Percentiles rank a stretch among this genome's conserved stretches.
phyloP scores from a whole-genome alignment of 495 filamentous ascomycete genomes.

The Pyronema omphalodes region DNA sequence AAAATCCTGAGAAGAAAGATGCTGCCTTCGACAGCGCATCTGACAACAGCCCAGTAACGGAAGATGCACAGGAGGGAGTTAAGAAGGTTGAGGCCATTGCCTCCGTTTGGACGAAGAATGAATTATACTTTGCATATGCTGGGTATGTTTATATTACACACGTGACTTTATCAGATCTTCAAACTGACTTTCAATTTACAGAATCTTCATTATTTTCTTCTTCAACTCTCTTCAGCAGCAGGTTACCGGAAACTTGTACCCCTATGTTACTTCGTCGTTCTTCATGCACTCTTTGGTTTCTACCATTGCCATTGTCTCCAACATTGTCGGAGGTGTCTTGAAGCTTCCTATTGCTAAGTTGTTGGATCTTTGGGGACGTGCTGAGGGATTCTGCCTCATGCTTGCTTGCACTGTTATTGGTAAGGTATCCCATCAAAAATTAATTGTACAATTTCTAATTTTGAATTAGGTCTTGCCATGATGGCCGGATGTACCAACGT shows the following conservation, averaged over 20 bases:
- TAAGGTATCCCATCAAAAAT: neutral
- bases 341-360: constrained; percentile 47
- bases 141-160: constrained; percentile 19
- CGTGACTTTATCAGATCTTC: neutral
- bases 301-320: constrained; percentile 31
- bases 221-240: constrained; percentile 32
- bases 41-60: neutral
- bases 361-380: constrained; percentile 43
- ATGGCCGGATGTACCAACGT: constrained; percentile 33
- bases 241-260: constrained; percentile 26
- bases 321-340: constrained; percentile 41
- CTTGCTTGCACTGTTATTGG: constrained; percentile 19
- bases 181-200: constrained; percentile 8
- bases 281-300: constrained; percentile 31
- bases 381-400: constrained; percentile 28
- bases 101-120: constrained; percentile 30
- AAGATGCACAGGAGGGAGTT: constrained; percentile 27
- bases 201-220: constrained; percentile 35
- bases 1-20: constrained; percentile 4
- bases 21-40: neutral
- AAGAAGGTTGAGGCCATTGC: constrained; percentile 32
- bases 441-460: neutral
- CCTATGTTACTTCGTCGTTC: constrained; percentile 34
- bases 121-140: constrained; percentile 30
- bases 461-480: constrained; percentile 28